A percentile compares a stretch with the other conserved stretches of the same genome.
Conservation (phyloP, 2,329 filamentous ascomycete genomes). For the Paecilomyces formosus region DNA sequence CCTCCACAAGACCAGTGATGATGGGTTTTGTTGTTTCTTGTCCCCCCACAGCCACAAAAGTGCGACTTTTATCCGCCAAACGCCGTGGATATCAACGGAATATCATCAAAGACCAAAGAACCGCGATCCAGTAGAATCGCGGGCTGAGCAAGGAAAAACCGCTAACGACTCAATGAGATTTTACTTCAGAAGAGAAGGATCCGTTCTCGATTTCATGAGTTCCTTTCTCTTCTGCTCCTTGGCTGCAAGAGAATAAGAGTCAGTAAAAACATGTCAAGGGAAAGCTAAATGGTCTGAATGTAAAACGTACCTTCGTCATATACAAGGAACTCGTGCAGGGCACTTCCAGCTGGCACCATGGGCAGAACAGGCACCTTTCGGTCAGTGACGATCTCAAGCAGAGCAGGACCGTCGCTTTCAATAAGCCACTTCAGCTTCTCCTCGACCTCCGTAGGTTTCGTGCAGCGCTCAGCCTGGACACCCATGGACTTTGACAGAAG, state of each 20-base stretch:
- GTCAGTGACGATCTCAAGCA: constrained; percentile 88
- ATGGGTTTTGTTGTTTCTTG: background rate
- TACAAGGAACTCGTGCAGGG: constrained; percentile 84
- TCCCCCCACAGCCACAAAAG: background rate
- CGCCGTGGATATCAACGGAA: constrained; percentile 36
- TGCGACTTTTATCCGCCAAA: constrained; percentile 30
- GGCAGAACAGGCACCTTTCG: constrained; percentile 76
- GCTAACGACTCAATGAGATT: constrained; percentile 10
- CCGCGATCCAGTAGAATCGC: background rate
- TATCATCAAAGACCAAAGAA: constrained; percentile 19
- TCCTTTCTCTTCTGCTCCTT: constrained; percentile 62
- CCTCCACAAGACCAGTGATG: background rate
- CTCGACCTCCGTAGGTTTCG: constrained; percentile 68
- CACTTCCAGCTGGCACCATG: constrained; percentile 87
- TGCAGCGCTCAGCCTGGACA: constrained; percentile 64
- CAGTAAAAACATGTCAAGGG: constrained; percentile 1
- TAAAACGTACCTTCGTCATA: constrained; percentile 68
- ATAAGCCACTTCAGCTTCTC: constrained; percentile 83
- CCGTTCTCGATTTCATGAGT: constrained; percentile 58
- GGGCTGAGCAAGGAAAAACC: background rate
- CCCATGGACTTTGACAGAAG: constrained; percentile 90
- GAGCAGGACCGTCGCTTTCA: constrained; percentile 78
- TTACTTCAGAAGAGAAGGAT: constrained; percentile 13
- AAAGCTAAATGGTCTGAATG: constrained; percentile 1
- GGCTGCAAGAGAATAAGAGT: constrained; percentile 33